Conservation (phyloP, 2,329 filamentous ascomycete genomes). For the Alternaria metachromatica region DNA sequence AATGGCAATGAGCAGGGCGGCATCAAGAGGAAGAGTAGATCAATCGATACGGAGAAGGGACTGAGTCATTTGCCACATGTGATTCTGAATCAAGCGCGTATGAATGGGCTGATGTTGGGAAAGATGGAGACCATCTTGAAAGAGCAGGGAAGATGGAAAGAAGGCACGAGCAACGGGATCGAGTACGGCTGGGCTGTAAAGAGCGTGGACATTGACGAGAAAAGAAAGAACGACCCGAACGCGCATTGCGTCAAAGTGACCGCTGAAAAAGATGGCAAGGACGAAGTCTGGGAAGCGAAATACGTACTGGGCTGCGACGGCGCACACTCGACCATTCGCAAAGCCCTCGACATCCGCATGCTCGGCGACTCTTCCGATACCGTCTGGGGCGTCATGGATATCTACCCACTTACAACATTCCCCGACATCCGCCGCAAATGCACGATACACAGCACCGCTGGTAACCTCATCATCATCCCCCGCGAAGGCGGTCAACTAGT, state of each 20-base stretch:
- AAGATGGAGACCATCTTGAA: conserved; percentile 54
- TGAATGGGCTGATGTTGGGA: conserved; percentile 66
- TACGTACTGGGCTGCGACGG: conserved; percentile 58
- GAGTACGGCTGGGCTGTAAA: conserved; percentile 63
- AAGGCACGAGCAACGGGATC: conserved; percentile 49
- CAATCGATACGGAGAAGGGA: conserved; percentile 65
- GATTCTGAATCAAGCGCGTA: conserved; percentile 73
- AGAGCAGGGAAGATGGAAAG: conserved; percentile 34
- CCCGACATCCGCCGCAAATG: conserved; percentile 60
- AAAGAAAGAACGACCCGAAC: conserved; percentile 37
- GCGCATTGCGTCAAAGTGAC: conserved; percentile 42
- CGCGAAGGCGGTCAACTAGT: conserved; percentile 63
- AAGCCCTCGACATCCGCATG: conserved; percentile 63
- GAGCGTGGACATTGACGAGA: conserved; percentile 58
- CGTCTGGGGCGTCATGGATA: conserved; percentile 65
- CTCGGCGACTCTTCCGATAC: conserved; percentile 64
- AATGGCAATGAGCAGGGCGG: conserved; percentile 35
- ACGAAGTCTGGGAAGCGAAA: conserved; percentile 45
- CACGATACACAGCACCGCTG: conserved; percentile 55
- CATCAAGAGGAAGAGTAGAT: conserved; percentile 53
- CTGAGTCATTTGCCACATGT: conserved; percentile 70
- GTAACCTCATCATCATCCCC: conserved; percentile 59
- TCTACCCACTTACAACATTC: conserved; percentile 58
- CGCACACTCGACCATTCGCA: conserved; percentile 61
- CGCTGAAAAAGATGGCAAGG: conserved; percentile 38